phyloP scores from a whole-genome alignment of 2,329 filamentous ascomycete species.

The Beauveria sp. region DNA sequence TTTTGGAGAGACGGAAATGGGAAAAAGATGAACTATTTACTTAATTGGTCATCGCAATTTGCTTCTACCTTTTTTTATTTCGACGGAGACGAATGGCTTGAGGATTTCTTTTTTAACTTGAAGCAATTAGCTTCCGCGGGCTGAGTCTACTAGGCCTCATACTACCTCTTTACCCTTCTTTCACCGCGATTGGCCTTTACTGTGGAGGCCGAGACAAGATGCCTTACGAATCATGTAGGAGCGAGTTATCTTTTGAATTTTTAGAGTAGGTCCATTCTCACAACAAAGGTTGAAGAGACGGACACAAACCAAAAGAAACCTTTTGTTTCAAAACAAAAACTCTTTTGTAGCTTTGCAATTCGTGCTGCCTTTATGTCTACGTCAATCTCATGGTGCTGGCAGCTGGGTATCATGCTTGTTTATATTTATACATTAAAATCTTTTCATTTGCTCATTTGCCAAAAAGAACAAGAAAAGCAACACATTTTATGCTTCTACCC shows the following conservation, averaged over 20 bases:
- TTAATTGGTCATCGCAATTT: background rate
- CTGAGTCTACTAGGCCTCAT: background rate
- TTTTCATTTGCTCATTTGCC: background rate
- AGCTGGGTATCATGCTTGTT: constrained; percentile 4
- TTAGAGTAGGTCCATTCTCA: background rate
- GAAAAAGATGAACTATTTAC: background rate
- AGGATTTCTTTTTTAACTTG: background rate
- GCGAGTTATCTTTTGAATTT: background rate
- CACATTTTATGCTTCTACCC: constrained; percentile 47
- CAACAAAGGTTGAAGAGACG: background rate
- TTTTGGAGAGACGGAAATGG: constrained; percentile 3
- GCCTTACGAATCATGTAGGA: constrained; percentile 11
- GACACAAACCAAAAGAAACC: background rate
- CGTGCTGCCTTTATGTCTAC: background rate
- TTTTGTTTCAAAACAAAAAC: background rate
- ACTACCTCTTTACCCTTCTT: background rate
- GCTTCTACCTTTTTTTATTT: constrained; percentile 10
- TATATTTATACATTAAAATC: background rate
- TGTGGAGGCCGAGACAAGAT: background rate
- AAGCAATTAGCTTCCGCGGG: background rate
- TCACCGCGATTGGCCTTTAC: background rate
- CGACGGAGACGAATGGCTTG: constrained; percentile 5
- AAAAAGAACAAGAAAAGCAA: no score
- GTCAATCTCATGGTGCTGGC: background rate
- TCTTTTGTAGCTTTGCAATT: background rate